Percentiles rank a stretch among this genome's conserved stretches.
Conservation (phyloP, 2,329 filamentous ascomycete species). For the Cadophora malorum region DNA sequence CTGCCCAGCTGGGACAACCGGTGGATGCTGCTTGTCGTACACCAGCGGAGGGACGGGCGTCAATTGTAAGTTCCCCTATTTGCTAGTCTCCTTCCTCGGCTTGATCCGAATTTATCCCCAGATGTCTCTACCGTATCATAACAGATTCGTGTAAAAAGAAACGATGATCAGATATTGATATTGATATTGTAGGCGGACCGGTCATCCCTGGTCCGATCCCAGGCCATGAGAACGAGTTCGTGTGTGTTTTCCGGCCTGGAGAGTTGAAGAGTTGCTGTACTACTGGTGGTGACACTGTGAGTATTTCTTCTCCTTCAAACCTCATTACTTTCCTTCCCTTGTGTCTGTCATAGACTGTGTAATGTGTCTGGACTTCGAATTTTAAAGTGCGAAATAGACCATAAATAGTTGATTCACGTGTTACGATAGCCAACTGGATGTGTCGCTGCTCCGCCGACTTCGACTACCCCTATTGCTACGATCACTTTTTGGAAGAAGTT, state of each 20-base stretch:
- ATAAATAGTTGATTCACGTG: no score
- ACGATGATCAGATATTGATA: no score
- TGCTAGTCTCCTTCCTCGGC: no score
- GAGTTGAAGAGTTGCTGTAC: constrained; percentile 1
- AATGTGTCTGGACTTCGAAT: no score
- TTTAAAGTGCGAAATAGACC: no score
- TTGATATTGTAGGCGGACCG: background rate
- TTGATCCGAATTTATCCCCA: no score
- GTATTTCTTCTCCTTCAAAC: no score
- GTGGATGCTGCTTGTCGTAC: background rate
- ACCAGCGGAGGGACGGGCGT: background rate
- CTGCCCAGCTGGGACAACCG: background rate
- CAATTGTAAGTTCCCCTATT: background rate
- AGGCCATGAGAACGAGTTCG: constrained; percentile 8
- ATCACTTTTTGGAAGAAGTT: background rate
- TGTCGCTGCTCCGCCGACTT: background rate
- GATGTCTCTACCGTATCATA: no score
- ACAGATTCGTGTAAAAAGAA: no score
- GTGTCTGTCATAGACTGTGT: no score
- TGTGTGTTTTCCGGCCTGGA: background rate
- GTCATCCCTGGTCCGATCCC: background rate
- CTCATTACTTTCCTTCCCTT: no score
- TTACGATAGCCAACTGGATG: no score
- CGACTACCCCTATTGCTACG: background rate
- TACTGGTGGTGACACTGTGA: constrained; percentile 5